Conservation (phyloP, 2,329 filamentous ascomycete species). For the Nemania diffusa region DNA sequence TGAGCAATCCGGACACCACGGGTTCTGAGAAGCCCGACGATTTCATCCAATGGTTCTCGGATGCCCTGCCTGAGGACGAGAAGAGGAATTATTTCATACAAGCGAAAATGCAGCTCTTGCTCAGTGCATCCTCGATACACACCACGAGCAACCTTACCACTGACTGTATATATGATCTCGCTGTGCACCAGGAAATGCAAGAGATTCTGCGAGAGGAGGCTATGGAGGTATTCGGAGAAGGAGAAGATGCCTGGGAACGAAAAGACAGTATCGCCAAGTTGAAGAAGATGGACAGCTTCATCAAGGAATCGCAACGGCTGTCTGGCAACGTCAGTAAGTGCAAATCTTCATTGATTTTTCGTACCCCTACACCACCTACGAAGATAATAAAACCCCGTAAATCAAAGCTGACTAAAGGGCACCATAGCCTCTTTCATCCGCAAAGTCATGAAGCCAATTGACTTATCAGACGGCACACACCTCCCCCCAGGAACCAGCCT, state of each 20-base stretch:
- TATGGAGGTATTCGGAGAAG: conserved; percentile 50
- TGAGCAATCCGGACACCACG: conserved; percentile 54
- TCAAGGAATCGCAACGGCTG: conserved; percentile 52
- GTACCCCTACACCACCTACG: too few species aligned
- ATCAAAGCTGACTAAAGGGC: conserved; percentile 20
- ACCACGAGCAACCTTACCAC: conserved; percentile 59
- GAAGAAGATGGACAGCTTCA: conserved; percentile 56
- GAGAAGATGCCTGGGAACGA: conserved; percentile 50
- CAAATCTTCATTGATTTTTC: background rate
- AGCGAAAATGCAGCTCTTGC: conserved; percentile 53
- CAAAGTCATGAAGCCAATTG: conserved; percentile 61
- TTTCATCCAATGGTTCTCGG: conserved; percentile 60
- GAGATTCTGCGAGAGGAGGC: conserved; percentile 64
- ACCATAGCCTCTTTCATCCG: conserved; percentile 58
- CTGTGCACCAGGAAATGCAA: conserved; percentile 60
- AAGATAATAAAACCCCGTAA: background rate
- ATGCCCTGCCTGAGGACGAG: conserved; percentile 51
- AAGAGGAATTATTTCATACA: conserved; percentile 53
- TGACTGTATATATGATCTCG: conserved; percentile 64
- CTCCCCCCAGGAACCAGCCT: conserved; percentile 58
- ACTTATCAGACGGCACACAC: conserved; percentile 64
- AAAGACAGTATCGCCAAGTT: conserved; percentile 53
- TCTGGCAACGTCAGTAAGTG: conserved; percentile 52
- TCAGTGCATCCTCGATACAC: conserved; percentile 63
- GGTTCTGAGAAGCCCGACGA: conserved; percentile 57